phyloP scores from a whole-genome alignment of 2,329 filamentous ascomycete genomes.

The Xylariaceae sp. region DNA sequence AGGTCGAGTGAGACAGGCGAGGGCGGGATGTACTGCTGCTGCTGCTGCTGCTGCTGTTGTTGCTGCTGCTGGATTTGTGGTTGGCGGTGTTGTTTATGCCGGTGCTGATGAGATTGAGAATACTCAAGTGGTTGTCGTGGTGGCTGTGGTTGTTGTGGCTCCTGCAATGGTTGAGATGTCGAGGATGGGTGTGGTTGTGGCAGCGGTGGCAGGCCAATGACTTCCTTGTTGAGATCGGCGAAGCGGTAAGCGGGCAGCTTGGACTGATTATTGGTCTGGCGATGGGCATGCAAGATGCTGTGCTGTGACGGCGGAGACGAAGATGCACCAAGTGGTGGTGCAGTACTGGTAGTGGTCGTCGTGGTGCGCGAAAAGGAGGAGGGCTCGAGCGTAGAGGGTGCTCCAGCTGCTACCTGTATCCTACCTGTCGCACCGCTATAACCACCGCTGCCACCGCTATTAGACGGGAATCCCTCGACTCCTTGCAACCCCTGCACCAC shows the following conservation, averaged over 20 bases:
- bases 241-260: constrained; percentile 54
- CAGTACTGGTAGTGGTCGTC: neutral
- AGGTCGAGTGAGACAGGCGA: constrained; percentile 38
- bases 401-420: neutral
- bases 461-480: neutral
- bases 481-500: constrained; percentile 11
- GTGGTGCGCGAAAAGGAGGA: constrained; percentile 5
- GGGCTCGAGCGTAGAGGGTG: constrained; percentile 5
- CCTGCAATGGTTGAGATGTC: constrained; percentile 29
- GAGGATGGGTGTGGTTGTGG: constrained; percentile 33
- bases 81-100: too few species aligned
- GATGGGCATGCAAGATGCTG: constrained; percentile 41
- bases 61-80: constrained; percentile 24
- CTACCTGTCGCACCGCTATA: neutral
- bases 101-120: constrained; percentile 30
- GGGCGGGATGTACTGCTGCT: constrained; percentile 34
- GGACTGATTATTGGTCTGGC: constrained; percentile 51
- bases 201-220: too few species aligned
- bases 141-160: constrained; percentile 29
- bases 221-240: constrained; percentile 42
- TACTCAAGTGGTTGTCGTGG: constrained; percentile 40
- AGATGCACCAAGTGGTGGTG: constrained; percentile 2
- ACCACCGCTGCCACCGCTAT: neutral
- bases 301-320: constrained; percentile 6
- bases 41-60: constrained; percentile 27